Percentiles rank a stretch among this genome's conserved stretches.
These are phyloP conservation scores for Fraxinus anomala DNA, from an alignment of 257 asterid species.

Conservation along the genomic window DNA sequence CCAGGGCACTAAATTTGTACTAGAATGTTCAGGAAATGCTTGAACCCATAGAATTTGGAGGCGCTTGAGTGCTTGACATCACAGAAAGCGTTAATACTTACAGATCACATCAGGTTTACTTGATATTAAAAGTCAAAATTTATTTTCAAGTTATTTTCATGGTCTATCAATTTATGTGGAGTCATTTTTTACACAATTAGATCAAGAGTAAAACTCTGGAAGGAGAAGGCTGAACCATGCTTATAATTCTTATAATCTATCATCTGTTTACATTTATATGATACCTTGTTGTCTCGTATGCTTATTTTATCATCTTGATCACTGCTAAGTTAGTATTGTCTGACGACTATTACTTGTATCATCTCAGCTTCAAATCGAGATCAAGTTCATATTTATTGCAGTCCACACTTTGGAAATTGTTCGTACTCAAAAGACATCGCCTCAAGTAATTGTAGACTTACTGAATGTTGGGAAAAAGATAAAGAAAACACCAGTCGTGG, in stretches of 20 bases:
- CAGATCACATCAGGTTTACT: background rate
- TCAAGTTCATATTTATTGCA: too few species aligned
- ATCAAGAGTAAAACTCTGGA: too few species aligned
- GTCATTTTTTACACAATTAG: background rate
- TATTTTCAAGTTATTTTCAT: background rate
- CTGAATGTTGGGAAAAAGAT: slow-evolving; percentile 86
- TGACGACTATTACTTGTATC: too few species aligned
- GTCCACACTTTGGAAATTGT: slow-evolving; percentile 97
- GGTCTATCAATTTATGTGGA: background rate
- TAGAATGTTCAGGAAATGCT: background rate
- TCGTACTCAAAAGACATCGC: slow-evolving; percentile 82
- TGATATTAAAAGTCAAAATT: background rate
- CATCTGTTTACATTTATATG: too few species aligned
- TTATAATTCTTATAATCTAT: too few species aligned
- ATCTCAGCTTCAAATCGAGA: too few species aligned
- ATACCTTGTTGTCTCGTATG: too few species aligned
- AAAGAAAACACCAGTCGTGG: slow-evolving; percentile 92
- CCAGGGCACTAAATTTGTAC: background rate
- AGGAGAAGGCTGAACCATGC: too few species aligned
- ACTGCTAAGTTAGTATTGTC: too few species aligned
- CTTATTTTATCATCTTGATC: too few species aligned
- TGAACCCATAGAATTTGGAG: background rate
- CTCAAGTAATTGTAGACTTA: slow-evolving; percentile 80
- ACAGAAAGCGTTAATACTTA: background rate
- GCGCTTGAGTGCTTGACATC: too few species aligned